Evolutionary conservation across 805 yeast species (phyloP), one percentile per base, ranked within the genome.

Genomic region (Candida cerambycidarum): DNA sequence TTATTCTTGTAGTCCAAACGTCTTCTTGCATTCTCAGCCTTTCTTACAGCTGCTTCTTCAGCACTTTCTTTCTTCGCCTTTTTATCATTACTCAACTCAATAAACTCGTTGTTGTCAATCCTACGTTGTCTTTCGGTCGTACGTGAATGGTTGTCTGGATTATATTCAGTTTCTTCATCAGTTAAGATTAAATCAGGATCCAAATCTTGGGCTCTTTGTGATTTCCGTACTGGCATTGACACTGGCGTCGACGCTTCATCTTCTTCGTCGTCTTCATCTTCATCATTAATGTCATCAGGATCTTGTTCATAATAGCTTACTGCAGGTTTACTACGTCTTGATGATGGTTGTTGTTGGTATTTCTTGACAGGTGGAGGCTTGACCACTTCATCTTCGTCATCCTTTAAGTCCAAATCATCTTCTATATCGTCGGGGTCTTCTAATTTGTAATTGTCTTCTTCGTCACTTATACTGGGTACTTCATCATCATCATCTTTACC

Each of bases 21-120:
- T 61, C 89, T 80, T 54, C 98, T 76, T 0, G 97, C 92, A 54
- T 80, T 82, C 59, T 92, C 99, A 1, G 95, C 87, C 48, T 89
- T 81, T 34, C 89, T 76, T 45, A 88, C 62, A 36, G 85, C 87
- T 30, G 82, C 75, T 63, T 90, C 95, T 60, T 92, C 97, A 44
- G 83, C 96, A 0, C 95, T 82, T 41, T 86, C 74, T 27, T 74
- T 73, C 47, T 76, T 77, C 58, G 79, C 80, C 18, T 66, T 62
- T 38, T 70, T 72, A 45, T 69, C 71, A 28, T 58, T 62, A 40
- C 58, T 66, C 48, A 67, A 52, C 38, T 63, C 66, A 6, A 61
- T 54, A 35, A 63, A 61, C 36, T 51, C 54, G 40, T 50, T 54
- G 7, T 38, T 46, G n/a, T 52, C 57, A 2, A 42, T 46, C 28